These are phyloP conservation scores for Pleurostoma richardsiae DNA, from an alignment of 2,329 filamentous ascomycete genomes.

Conservation along the genomic window DNA sequence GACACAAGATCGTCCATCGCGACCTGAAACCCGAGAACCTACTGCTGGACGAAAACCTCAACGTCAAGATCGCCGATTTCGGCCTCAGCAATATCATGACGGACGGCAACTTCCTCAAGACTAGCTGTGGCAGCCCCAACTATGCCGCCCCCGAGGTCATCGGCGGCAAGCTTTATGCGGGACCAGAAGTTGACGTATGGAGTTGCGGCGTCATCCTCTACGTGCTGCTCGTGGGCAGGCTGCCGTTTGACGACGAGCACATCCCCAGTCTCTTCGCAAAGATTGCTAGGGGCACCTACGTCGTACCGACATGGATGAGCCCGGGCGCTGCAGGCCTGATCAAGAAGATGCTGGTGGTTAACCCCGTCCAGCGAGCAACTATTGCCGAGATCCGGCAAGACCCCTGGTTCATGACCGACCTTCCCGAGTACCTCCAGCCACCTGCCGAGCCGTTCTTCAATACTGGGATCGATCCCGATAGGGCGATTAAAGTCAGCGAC, in stretches of 20 bases:
- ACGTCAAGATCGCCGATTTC: slow-evolving; percentile 99
- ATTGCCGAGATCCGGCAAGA: slow-evolving; percentile 91
- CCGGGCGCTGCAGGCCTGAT: slow-evolving; percentile 77
- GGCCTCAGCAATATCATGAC: slow-evolving; percentile 99
- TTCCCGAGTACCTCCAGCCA: slow-evolving; percentile 81
- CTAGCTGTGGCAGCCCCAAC: slow-evolving; percentile 95
- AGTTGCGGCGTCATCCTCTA: slow-evolving; percentile 91
- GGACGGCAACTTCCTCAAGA: slow-evolving; percentile 97
- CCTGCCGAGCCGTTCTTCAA: slow-evolving; percentile 90
- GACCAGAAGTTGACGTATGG: slow-evolving; percentile 98
- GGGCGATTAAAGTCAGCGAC: slow-evolving; percentile 77
- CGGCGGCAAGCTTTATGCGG: slow-evolving; percentile 93
- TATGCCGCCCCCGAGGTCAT: slow-evolving; percentile 98
- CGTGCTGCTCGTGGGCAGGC: slow-evolving; percentile 71
- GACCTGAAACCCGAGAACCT: slow-evolving; percentile 97
- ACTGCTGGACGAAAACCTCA: slow-evolving; percentile 88
- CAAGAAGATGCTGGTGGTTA: slow-evolving; percentile 90
- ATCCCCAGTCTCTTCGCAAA: slow-evolving; percentile 97
- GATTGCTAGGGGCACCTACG: slow-evolving; percentile 91
- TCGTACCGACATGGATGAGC: slow-evolving; percentile 86
- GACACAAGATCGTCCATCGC: slow-evolving; percentile 97
- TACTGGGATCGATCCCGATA: slow-evolving; percentile 89
- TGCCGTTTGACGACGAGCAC: slow-evolving; percentile 98
- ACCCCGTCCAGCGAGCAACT: slow-evolving; percentile 88
- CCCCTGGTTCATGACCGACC: slow-evolving; percentile 85